Base-by-base conservation (phyloP, 2,329 filamentous ascomycete genomes). In the Myriosclerotinia scirpicola region DNA sequence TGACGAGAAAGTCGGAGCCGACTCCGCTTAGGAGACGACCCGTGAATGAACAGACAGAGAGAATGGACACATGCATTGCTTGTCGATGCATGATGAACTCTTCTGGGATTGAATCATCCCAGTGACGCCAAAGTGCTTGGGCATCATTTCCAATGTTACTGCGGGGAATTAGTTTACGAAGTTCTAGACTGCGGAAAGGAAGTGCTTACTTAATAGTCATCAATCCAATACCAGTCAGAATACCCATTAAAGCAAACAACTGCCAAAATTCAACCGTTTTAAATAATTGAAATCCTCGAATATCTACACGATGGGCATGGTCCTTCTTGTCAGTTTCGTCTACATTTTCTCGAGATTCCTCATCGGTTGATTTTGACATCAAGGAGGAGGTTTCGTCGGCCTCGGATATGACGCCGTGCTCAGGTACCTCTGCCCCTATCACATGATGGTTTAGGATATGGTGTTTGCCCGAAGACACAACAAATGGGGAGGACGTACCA, bases 151-250 rank as follows among this genome's bases (percentile, higher is more conserved):
- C 95, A 75, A 98, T 97, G 74, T 99, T 99, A 80, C 92, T 96
- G 72, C 20, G 17, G 20, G 34, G 40, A 12, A 26, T 62, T 34
- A 62, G 59, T 60, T 50, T 44, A 17, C 26, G 40, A 46, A 54
- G 7, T 11, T 26, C 36, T n/a, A 22, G 36, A 44, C 15, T 26
- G 17, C 14, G 7, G 30, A 36, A 17, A 54, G 40, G 34, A n/a
- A 30, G 44, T 38, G 81, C 90, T 78, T 83, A 96, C 93, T 99
- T 99, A 80, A 99, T 99, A 0, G 94, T 98, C 95, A 99, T 99
- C 71, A 99, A 81, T 14, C 95, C 95, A 73, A 97, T 90, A 63
- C 95, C 95, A 6, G 93, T 92, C 69, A 98, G 82, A n/a, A 97
- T 85, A 50, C 89, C 93, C 85, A 99, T 91, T 71, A 97, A 87